Evolutionary conservation across 164 flowering plant genomes (phyloP), one percentile per base, ranked within the genome.

Genomic region (Warburgia ugandensis): DNA sequence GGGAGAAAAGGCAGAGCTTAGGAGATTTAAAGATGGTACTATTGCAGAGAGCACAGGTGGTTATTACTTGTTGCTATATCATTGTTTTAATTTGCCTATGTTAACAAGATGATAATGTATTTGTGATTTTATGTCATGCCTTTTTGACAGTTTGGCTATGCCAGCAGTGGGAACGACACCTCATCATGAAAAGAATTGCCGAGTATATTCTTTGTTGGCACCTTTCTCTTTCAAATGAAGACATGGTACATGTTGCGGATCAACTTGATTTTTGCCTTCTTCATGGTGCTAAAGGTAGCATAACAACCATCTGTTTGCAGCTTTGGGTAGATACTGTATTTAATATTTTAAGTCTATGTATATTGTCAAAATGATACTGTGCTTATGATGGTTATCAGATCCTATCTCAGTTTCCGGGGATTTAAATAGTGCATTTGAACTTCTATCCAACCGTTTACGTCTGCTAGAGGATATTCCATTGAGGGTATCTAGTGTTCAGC

Each of bases 1-100:
- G 99, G 97, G 97, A 14, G 88, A 84, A 45, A 88, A 86, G 62
- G 76, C 96, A 26, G 92, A 90, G 66, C 81, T 82, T 48, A 73
- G 94, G 21, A 75, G 81, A 56, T 88, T 84, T 69, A 77, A 70
- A 55, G 95, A 88, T 78, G 94, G 97, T 26, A 77, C 33, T 59
- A 86, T 87, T 68, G 89, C 90, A 23, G 96, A 91, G 76, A 77
- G 86, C 78, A 77, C 78, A 57, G 83, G 98, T 91, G 49, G 56
- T 72, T 40, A n/a, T 54, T 41, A 17, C 48, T 23, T 29, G 17
- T 25, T 22, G 33, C 12, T 6, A 12, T 40, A 7, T 41, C 5
- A 31, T 32, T 33, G 43, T 8, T 6, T 55, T 39, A 16, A 19
- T 45, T 37, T 49, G 8, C 40, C 26, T 37, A 20, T 54, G 38